These are phyloP conservation scores for Hypocrella siamensis DNA, from an alignment of 2,329 filamentous ascomycete species.

Conservation along the genomic window DNA sequence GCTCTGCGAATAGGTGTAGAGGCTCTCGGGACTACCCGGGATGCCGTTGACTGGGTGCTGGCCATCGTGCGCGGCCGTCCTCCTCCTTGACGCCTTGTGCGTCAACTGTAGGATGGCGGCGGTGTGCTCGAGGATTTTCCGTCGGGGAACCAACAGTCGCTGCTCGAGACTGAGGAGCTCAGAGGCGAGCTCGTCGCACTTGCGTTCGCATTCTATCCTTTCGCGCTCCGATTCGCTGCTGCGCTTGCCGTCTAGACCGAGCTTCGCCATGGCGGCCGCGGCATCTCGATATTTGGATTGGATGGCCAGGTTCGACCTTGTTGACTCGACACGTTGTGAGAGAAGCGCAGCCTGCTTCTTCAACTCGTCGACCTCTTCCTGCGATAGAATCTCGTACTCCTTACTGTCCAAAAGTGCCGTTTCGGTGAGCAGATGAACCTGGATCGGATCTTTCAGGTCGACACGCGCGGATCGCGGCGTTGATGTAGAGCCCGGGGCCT, in stretches of 20 bases:
- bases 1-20: conserved; percentile 51
- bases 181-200: conserved; percentile 70
- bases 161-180: conserved; percentile 72
- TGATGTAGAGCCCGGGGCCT: conserved; percentile 1
- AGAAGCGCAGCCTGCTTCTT: conserved; percentile 74
- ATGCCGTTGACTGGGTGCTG: conserved; percentile 39
- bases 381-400: conserved; percentile 69
- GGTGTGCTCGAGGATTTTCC: conserved; percentile 71
- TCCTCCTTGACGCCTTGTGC: conserved; percentile 57
- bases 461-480: conserved; percentile 28
- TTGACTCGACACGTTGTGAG: conserved; percentile 62
- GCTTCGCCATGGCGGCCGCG: conserved; percentile 66
- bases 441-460: conserved; percentile 56
- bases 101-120: conserved; percentile 85
- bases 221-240: conserved; percentile 55
- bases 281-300: conserved; percentile 94
- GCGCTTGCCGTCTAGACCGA: conserved; percentile 30
- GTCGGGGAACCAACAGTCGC: conserved; percentile 57
- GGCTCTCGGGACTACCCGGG: conserved; percentile 62
- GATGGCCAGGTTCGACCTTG: conserved; percentile 67
- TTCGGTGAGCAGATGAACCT: conserved; percentile 84
- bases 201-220: conserved; percentile 55
- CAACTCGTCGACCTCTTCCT: conserved; percentile 79
- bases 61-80: conserved; percentile 23
- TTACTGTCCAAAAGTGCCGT: conserved; percentile 83